Base-by-base conservation (phyloP, 2,329 filamentous ascomycete genomes). In the Pseudocercospora pini-densiflorae region DNA sequence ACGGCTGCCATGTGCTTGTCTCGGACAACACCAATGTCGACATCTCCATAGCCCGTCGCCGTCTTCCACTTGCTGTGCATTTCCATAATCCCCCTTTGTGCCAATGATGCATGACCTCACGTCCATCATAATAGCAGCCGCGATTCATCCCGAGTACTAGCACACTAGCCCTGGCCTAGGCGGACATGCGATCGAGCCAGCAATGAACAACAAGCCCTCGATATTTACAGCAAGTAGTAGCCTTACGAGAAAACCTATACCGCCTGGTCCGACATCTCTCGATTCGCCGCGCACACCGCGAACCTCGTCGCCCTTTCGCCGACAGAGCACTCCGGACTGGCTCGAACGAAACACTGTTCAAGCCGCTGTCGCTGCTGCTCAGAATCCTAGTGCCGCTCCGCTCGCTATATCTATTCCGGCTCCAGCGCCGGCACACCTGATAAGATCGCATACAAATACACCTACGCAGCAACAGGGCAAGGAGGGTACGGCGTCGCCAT, bases 151-250 rank as follows among this genome's bases (percentile, higher is more conserved):
- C 23, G 51, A 54, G 27, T n/a, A 55, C 55, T 24, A 58, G 55
- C 55, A 58, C 55, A 43, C 55, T 43, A 58, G 55, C 55, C 55
- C n/a, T 19, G 55, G 40, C 40, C 19, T 58, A 19, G 55, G 55
- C 55, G 31, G n/a, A 43, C 31, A 66, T 64, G 63, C 45, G 47
- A 43, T 63, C 61, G 55, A 36, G 43, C 62, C 36, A 61, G 66
- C 68, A 64, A 71, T 71, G 70, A 70, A 64, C 61, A 59, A 64
- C 55, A 59, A 65, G 27, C 66, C 64, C 40, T 69, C 67, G 40
- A 67, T 72, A 59, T 70, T 70, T 63, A 68, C 69, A 24, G 62
- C 71, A 21, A 71, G 65, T 36, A 66, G 70, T 66, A 65, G 47
- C 36, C 51, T 66, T 12, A 60, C 61, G 23, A 27, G 61, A 43